Evolutionary conservation across 495 filamentous ascomycete genomes (phyloP), one percentile per base, ranked within the genome.

Genomic region (Xylaria cubensis): DNA sequence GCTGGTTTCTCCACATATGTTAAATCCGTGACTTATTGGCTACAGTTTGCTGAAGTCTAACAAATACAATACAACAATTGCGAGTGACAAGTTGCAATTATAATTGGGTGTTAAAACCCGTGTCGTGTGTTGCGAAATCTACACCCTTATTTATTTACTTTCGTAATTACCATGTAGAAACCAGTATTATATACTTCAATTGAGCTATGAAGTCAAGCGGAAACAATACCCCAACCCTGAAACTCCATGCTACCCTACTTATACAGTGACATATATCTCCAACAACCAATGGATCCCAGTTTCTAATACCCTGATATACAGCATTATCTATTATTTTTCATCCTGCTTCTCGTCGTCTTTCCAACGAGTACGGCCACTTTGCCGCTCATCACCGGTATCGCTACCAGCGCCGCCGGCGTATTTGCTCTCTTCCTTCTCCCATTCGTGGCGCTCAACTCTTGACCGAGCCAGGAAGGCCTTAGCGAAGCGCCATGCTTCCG

Each of bases 401-500:
- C 80, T 78, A 9, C 86, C 86, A 41, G 86, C 85, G 5, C 86
- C 87, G 39, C 86, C 90, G 9, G 84, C 87, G 79, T 88, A 94
- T 72, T 80, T 84, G 75, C 81, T 84, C 85, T 95, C 92, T 61
- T 90, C 89, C 69, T 91, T 86, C 75, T 92, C 91, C 92, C 92
- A 95, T 81, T 85, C 84, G 72, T 79, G 71, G 71, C 91, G 83
- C 82, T 93, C 92, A 32, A 90, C 80, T 56, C 80, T 76, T 44
- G 84, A 82, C 53, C 92, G 77, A 24, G 89, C 91, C 42, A 84
- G 74, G 68, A 85, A 95, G 0, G 96, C 95, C 74, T 90, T 85
- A 10, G 93, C 91, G 75, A 99, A 98, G 75, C 90, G 88, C 96
- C 96, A 99, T 3, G 92, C 93, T 82, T 99, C 96, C 10, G 93